Conservation (phyloP, 2,329 filamentous ascomycete genomes). For the Botryotinia convoluta region DNA sequence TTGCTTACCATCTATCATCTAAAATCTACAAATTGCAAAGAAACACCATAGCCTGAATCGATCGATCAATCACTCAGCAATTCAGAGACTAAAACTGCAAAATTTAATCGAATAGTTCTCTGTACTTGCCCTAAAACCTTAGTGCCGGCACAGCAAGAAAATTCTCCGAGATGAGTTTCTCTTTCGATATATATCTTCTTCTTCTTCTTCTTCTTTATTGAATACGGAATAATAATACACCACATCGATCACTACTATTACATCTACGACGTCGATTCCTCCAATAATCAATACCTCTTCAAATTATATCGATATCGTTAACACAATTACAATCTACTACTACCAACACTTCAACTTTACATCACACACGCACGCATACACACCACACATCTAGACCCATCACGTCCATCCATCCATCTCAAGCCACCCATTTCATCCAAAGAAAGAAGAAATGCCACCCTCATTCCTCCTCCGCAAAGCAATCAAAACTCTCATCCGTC, state of each 20-base stretch:
- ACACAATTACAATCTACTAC: not conserved
- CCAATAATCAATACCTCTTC: not conserved
- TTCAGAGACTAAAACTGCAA: not conserved
- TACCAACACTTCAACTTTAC: not conserved
- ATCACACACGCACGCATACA: not conserved
- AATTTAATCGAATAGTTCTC: constrained; percentile 8
- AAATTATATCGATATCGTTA: not conserved
- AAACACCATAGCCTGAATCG: not conserved
- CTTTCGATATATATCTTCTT: not conserved
- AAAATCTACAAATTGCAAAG: not conserved
- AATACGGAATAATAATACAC: not conserved
- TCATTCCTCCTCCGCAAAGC: not conserved
- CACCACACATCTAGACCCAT: not conserved
- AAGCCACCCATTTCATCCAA: not conserved
- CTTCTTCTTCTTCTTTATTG: not conserved
- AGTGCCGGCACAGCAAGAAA: not conserved
- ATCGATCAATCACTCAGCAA: not conserved
- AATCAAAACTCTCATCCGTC: not conserved
- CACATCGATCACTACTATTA: not conserved
- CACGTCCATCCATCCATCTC: not conserved
- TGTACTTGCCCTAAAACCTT: not conserved
- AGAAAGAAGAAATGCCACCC: not conserved
- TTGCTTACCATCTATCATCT: not conserved
- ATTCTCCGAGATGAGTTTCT: not conserved
- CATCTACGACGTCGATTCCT: not conserved